Evolutionary conservation across 768 basidiomycete genomes (phyloP).

Genomic region (Termitomyces sp.): DNA sequence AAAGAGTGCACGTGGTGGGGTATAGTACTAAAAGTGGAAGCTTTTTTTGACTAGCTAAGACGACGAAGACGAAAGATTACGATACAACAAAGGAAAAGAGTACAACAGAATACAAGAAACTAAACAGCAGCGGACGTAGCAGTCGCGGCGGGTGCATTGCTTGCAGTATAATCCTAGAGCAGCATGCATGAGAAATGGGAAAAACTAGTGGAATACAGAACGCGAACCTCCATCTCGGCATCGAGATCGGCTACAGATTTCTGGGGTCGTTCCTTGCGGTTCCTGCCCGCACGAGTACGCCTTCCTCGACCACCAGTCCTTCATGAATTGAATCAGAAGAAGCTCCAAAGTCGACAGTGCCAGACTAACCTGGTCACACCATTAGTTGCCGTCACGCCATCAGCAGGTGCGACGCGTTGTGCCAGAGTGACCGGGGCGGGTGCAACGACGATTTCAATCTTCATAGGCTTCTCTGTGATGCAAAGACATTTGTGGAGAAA

Average conservation of each 20-base stretch:
- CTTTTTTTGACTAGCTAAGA: slow-evolving; percentile 9
- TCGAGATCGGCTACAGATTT: slow-evolving; percentile 91
- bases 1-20: neutral
- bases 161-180: slow-evolving; percentile 62
- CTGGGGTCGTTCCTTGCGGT: slow-evolving; percentile 57
- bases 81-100: slow-evolving; percentile 10
- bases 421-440: slow-evolving; percentile 68
- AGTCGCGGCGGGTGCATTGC: slow-evolving; percentile 42
- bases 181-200: slow-evolving; percentile 3
- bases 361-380: slow-evolving; percentile 27
- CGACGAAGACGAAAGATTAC: slow-evolving; percentile 9
- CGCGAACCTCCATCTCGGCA: slow-evolving; percentile 95
- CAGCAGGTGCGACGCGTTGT: slow-evolving; percentile 79
- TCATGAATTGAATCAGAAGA: slow-evolving; percentile 13
- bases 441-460: slow-evolving; percentile 95
- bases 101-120: slow-evolving; percentile 11
- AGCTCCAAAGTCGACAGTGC: neutral
- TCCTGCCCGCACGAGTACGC: slow-evolving; percentile 35
- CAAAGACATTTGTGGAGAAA: slow-evolving; percentile 12
- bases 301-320: slow-evolving; percentile 37
- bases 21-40: neutral
- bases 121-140: slow-evolving; percentile 19
- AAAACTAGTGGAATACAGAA: neutral
- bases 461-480: slow-evolving; percentile 88
- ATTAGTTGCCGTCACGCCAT: slow-evolving; percentile 22